Evolutionary conservation across 179 eudicot species (phyloP), one percentile per base, ranked within the genome.

Genomic region (Nepenthes alata): DNA sequence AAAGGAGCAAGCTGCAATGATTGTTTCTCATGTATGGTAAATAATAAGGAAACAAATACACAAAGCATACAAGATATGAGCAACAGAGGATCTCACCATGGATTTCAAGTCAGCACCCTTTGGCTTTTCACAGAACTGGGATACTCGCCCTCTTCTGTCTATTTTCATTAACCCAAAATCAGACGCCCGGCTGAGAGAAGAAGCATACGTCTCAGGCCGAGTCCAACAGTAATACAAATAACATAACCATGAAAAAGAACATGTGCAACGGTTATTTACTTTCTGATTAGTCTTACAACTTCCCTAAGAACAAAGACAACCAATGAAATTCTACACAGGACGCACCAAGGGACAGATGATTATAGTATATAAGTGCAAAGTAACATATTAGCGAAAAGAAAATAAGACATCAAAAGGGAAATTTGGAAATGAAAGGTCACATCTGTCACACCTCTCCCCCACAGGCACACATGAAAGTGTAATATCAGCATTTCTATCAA

Each of bases 401-500:
- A 55, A 12, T 52, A n/a, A 8, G 38, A 58, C 9, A 39, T 37
- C 10, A 58, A 3, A 37, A 11, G 45, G 13, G 13, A 13, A 10
- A 4, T 5, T 38, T n/a, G 2, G 5, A 55, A 35, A 5, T 4
- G 37, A 14, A 56, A 65, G 25, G 35, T 25, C 9, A 54, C 60
- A 25, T 34, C 51, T 45, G 3, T 6, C 77, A 12, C 55, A 91
- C 98, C 94, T 88, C 63, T 75, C 79, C 25, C 83, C 88, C 55
- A 79, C 94, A 2, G 94, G 91, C 62, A 85, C 86, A 75, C 96
- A 88, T 53, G 97, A 91, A 55, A 91, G 70, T 37, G 96, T 91
- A 41, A 91, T 79, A 68, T 91, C 96, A 55, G 95, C 87, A 69
- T 88, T 82, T 63, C 95, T 75, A 61, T 90, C 85, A 36, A 88